Percentiles rank a stretch among this genome's conserved stretches.
Conservation (phyloP, 176 grass and related monocot species). For the Eremochloa ophiuroides region DNA sequence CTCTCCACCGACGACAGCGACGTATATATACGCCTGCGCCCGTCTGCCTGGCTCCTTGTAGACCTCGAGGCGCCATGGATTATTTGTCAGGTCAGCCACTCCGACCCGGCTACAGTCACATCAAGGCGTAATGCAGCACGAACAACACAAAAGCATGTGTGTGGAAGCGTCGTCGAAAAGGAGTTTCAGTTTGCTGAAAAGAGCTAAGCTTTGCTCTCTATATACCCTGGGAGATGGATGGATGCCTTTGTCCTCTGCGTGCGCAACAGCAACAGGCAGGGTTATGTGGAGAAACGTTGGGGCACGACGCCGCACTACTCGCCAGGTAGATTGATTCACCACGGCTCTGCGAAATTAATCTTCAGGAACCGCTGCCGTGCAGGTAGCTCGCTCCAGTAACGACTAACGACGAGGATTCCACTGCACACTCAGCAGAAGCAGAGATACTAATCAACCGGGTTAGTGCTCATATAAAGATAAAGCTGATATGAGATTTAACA, state of each 20-base stretch:
- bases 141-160: background rate
- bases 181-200: conserved; percentile 6
- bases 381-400: background rate
- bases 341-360: background rate
- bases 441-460: background rate
- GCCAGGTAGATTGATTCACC: background rate
- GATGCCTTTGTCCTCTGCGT: background rate
- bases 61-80: background rate
- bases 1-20: conserved; percentile 10
- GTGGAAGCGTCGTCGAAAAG: background rate
- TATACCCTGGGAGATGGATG: background rate
- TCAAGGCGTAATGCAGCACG: background rate
- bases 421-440: background rate
- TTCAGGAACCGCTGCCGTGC: conserved; percentile 11
- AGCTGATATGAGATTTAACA: background rate
- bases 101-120: background rate
- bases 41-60: conserved; percentile 25
- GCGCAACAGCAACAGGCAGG: background rate
- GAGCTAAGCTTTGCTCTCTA: background rate
- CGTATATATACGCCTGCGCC: background rate
- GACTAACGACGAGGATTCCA: background rate
- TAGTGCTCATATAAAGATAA: conserved; percentile 30
- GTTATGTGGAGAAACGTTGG: conserved; percentile 51
- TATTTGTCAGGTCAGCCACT: background rate
- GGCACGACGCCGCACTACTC: conserved; percentile 1